These are phyloP conservation scores for Lotus japonicus DNA, from an alignment of 306 rosid genomes.

Conservation along the genomic window DNA sequence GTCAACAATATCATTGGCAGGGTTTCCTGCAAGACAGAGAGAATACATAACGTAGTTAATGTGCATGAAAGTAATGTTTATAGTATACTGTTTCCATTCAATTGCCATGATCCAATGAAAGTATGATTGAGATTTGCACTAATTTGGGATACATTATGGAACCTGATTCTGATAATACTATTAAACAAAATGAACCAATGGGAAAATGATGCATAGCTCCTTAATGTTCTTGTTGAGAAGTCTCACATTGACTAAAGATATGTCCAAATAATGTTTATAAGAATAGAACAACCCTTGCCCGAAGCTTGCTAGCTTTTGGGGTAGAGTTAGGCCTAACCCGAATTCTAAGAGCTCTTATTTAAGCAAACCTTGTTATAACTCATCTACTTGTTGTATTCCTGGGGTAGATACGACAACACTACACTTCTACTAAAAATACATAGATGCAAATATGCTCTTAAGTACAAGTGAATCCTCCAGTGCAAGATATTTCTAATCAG, in stretches of 20 bases:
- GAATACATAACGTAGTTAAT: not conserved
- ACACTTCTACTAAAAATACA: not conserved
- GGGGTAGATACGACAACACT: not conserved
- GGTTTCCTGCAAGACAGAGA: conserved; percentile 60
- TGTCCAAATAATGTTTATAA: too few species aligned
- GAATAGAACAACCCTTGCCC: too few species aligned
- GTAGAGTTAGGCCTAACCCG: too few species aligned
- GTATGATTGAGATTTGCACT: not conserved
- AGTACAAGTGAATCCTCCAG: not conserved
- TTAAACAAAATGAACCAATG: not conserved
- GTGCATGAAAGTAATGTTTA: not conserved
- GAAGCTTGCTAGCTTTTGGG: too few species aligned
- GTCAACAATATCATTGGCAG: conserved; percentile 68
- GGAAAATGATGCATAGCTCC: not conserved
- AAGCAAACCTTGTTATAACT: not conserved
- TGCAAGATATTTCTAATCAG: not conserved
- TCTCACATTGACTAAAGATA: too few species aligned
- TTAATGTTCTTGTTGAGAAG: too few species aligned
- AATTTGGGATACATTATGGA: not conserved
- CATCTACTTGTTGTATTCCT: not conserved
- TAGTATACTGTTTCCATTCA: not conserved
- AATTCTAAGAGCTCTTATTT: too few species aligned
- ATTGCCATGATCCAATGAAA: not conserved
- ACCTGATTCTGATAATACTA: not conserved
- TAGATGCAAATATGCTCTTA: not conserved